Percentiles rank a stretch among this genome's conserved stretches.
These are phyloP conservation scores for Coniella lustricola DNA, from an alignment of 2,329 filamentous ascomycete genomes.

Conservation along the genomic window DNA sequence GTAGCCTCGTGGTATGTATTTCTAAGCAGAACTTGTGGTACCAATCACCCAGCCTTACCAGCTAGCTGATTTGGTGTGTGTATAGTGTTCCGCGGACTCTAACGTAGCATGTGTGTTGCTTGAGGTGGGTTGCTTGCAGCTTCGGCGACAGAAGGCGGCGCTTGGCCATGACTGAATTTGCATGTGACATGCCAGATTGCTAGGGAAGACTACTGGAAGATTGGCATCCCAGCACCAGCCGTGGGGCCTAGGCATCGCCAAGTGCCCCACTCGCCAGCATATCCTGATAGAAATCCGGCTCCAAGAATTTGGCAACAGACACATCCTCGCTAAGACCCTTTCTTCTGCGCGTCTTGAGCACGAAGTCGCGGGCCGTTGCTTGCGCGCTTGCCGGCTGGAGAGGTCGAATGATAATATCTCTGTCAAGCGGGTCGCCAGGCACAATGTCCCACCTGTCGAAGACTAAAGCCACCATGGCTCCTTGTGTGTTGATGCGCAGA, in stretches of 20 bases:
- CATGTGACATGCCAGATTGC: neutral
- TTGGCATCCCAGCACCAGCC: neutral
- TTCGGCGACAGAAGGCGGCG: no score
- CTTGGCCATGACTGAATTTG: no score
- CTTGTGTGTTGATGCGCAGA: conserved; percentile 90
- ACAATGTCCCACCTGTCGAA: conserved; percentile 97
- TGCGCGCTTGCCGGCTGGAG: conserved; percentile 83
- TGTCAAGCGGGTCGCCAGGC: conserved; percentile 89
- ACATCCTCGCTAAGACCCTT: conserved; percentile 96
- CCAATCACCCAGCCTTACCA: no score
- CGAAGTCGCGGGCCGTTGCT: conserved; percentile 89
- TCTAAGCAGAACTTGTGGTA: no score
- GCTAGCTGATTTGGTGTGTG: no score
- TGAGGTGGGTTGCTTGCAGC: neutral
- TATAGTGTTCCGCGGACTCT: neutral
- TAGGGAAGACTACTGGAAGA: neutral
- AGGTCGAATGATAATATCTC: conserved; percentile 71
- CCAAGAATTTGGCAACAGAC: conserved; percentile 90
- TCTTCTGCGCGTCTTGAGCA: conserved; percentile 85
- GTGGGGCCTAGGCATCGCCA: conserved; percentile 38
- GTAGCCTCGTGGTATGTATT: no score
- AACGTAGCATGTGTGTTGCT: neutral
- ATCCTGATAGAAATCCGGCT: conserved; percentile 85
- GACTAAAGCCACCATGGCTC: conserved; percentile 81
- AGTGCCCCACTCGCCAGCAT: conserved; percentile 84